A percentile compares a stretch with the other conserved stretches of the same genome.
phyloP scores from a whole-genome alignment of 2,329 filamentous ascomycete species.

The Phyllosticta paracitricarpa region DNA sequence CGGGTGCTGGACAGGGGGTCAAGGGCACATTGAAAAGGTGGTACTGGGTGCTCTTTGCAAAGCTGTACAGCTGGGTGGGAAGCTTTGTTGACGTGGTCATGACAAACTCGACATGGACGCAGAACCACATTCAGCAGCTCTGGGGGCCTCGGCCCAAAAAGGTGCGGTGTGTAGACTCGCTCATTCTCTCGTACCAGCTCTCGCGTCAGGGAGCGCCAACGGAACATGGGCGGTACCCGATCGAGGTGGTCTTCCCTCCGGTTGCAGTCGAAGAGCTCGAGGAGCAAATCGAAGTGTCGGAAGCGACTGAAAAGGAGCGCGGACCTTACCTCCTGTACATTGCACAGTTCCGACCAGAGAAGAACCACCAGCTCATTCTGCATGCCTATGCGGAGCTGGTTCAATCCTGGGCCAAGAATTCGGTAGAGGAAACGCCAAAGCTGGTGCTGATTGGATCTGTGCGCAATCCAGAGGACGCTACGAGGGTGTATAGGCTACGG shows the following conservation, averaged over 20 bases:
- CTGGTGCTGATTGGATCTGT: slow-evolving; percentile 87
- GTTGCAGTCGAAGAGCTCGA: slow-evolving; percentile 82
- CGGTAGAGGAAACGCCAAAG: slow-evolving; percentile 46
- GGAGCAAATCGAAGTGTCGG: slow-evolving; percentile 60
- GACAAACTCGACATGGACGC: slow-evolving; percentile 96
- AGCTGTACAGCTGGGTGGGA: slow-evolving; percentile 72
- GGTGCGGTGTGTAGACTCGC: slow-evolving; percentile 5
- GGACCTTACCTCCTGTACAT: slow-evolving; percentile 78
- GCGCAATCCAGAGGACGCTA: slow-evolving; percentile 71
- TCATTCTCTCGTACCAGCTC: slow-evolving; percentile 6
- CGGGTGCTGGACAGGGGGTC: slow-evolving; percentile 65
- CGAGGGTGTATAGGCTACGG: slow-evolving; percentile 77
- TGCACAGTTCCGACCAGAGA: slow-evolving; percentile 93
- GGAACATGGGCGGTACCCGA: slow-evolving; percentile 21
- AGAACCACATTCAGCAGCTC: slow-evolving; percentile 52
- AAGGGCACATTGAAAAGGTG: slow-evolving; percentile 62
- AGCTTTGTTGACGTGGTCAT: slow-evolving; percentile 84
- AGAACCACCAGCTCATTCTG: slow-evolving; percentile 84
- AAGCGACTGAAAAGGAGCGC: slow-evolving; percentile 57
- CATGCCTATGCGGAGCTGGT: slow-evolving; percentile 74
- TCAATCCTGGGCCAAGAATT: slow-evolving; percentile 20
- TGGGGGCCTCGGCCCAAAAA: slow-evolving; percentile 12
- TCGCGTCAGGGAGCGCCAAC: slow-evolving; percentile 3
- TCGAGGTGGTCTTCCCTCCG: slow-evolving; percentile 79
- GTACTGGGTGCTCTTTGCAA: slow-evolving; percentile 84